These are phyloP conservation scores for Sugiyamaella valdiviana DNA, from an alignment of 805 yeast species.

Conservation along the genomic window DNA sequence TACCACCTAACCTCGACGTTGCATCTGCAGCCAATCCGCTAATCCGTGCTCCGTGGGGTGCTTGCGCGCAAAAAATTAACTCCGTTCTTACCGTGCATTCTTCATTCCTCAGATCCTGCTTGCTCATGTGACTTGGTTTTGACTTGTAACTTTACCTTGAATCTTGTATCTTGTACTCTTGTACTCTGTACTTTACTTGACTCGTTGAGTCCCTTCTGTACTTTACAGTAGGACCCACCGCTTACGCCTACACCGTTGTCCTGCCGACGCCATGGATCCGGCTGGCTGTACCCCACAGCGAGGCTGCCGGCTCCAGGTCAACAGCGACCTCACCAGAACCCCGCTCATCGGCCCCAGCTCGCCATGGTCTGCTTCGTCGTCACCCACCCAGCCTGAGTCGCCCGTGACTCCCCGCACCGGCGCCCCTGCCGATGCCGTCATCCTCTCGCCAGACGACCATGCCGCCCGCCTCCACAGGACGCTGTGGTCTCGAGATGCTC, in stretches of 20 bases:
- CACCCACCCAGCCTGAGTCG: neutral
- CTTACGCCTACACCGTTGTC: neutral
- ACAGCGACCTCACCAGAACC: neutral
- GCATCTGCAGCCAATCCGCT: too few species aligned
- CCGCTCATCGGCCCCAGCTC: neutral
- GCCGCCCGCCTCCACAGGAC: neutral
- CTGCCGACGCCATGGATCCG: neutral
- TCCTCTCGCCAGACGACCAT: neutral
- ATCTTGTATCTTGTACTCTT: too few species aligned
- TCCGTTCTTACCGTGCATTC: too few species aligned
- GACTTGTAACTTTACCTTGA: too few species aligned
- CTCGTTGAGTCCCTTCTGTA: too few species aligned
- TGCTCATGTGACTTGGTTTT: too few species aligned
- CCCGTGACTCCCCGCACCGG: slow-evolving; percentile 7
- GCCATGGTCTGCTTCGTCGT: neutral
- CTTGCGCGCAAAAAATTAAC: too few species aligned
- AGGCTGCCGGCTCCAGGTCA: neutral
- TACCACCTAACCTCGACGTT: too few species aligned
- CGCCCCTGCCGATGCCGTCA: neutral
- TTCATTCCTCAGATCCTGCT: too few species aligned
- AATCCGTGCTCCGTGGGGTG: too few species aligned
- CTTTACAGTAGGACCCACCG: too few species aligned
- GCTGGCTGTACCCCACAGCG: neutral
- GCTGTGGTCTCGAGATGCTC: neutral
- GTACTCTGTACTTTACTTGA: too few species aligned